A percentile compares a stretch with the other conserved stretches of the same genome.
Conservation (phyloP, 345 rosid genomes). For the Eucalyptus camaldulensis region DNA sequence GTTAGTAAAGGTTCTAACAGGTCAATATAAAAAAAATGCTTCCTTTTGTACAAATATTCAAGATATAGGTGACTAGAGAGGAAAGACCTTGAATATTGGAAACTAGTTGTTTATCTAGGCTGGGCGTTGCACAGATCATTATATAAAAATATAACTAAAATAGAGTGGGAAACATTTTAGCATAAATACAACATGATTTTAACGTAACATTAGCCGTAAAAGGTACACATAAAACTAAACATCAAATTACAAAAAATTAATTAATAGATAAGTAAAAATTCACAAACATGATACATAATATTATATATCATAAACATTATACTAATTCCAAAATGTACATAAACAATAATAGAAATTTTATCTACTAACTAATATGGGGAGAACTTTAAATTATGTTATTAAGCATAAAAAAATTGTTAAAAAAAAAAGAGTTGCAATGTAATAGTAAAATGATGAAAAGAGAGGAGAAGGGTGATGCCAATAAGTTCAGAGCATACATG, state of each 20-base stretch:
- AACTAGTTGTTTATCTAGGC: background rate
- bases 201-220: background rate
- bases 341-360: background rate
- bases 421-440: background rate
- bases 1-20: background rate
- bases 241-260: background rate
- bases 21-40: background rate
- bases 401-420: background rate
- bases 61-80: background rate
- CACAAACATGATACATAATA: background rate
- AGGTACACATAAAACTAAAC: background rate
- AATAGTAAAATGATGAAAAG: background rate
- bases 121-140: background rate
- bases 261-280: background rate
- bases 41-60: background rate
- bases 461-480: background rate
- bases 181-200: background rate
- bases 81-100: background rate
- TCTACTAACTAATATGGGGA: background rate
- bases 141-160: background rate
- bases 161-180: background rate
- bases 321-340: background rate
- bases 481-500: background rate
- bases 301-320: background rate
- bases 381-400: background rate